These are phyloP conservation scores for Rhodotorula graminis DNA, from an alignment of 768 basidiomycete genomes.

Conservation along the genomic window DNA sequence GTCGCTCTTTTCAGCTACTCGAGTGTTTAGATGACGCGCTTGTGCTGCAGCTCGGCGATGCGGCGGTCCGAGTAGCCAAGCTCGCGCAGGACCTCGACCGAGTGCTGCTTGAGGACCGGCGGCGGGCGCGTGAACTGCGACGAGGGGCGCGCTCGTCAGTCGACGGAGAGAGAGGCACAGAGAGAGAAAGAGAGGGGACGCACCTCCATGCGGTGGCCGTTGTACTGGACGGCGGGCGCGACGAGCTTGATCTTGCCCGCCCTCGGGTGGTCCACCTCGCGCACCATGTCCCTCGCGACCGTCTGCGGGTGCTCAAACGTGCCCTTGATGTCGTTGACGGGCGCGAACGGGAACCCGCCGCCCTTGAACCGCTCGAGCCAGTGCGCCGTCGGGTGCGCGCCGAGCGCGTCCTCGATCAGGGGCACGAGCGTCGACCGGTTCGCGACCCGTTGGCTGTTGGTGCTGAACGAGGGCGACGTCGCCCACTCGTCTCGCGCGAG, in stretches of 20 bases:
- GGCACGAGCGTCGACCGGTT: conserved; percentile 66
- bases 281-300: conserved; percentile 64
- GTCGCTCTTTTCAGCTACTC: no score
- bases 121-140: conserved; percentile 37
- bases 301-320: conserved; percentile 88
- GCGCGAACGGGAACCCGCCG: conserved; percentile 80
- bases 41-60: conserved; percentile 29
- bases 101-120: conserved; percentile 41
- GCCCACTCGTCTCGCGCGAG: conserved; percentile 61
- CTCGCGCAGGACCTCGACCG: conserved; percentile 40
- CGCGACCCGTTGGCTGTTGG: conserved; percentile 68
- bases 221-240: conserved; percentile 40
- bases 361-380: conserved; percentile 76
- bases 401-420: conserved; percentile 62
- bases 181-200: no score
- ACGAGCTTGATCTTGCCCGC: conserved; percentile 54
- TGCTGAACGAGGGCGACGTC: conserved; percentile 61
- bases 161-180: no score
- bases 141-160: not conserved
- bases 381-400: conserved; percentile 58
- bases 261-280: conserved; percentile 71
- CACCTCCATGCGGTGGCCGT: conserved; percentile 39
- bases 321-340: conserved; percentile 81
- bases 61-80: conserved; percentile 32
- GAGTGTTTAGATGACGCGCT: conserved; percentile 14